Evolutionary conservation across 345 rosid genomes (phyloP), one percentile per base, ranked within the genome.

Genomic region (Diplotaxis tenuifolia): DNA sequence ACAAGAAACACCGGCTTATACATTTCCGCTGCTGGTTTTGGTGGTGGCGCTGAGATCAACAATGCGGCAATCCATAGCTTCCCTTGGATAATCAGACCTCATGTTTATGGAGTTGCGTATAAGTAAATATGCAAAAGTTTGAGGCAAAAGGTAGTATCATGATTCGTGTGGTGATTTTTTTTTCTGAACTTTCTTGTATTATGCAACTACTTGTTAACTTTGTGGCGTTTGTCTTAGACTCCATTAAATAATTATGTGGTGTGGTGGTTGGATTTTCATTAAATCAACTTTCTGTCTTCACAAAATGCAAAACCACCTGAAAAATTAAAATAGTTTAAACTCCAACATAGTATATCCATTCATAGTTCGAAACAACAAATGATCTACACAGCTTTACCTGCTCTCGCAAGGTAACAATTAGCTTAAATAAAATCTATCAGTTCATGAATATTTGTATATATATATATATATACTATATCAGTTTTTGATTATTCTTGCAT

Each of bases 41-140:
- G 29, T 80, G 83, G 92, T 0, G 50, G 49, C 34, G 69, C 82
- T 11, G 88, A 88, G 45, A 70, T 91, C 20, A 78, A 45, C 72
- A 78, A 67, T 16, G 78, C n/a, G n/a, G n/a, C n/a, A n/a, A n/a
- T 45, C 20, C 47, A n/a, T 82, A 23, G n/a, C n/a, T n/a, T n/a
- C n/a, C n/a, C n/a, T n/a, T n/a, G n/a, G n/a, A n/a, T n/a, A n/a
- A n/a, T n/a, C n/a, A 87, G 78, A 72, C 84, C 97, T 54, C 96
- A 85, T 66, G 77, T 89, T 15, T 90, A 85, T 65, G 97, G 97
- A 19, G 76, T 88, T 61, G 98, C 97, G 53, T 72, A 61, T 49
- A 85, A 80, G 62, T 89, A 85, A 66, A 18, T n/a, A n/a, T n/a
- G n/a, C n/a, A n/a, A n/a, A n/a, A n/a, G n/a, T n/a, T n/a, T n/a